Base-by-base conservation (phyloP, 2,329 filamentous ascomycete genomes). In the Pseudocercospora macadamiae region DNA sequence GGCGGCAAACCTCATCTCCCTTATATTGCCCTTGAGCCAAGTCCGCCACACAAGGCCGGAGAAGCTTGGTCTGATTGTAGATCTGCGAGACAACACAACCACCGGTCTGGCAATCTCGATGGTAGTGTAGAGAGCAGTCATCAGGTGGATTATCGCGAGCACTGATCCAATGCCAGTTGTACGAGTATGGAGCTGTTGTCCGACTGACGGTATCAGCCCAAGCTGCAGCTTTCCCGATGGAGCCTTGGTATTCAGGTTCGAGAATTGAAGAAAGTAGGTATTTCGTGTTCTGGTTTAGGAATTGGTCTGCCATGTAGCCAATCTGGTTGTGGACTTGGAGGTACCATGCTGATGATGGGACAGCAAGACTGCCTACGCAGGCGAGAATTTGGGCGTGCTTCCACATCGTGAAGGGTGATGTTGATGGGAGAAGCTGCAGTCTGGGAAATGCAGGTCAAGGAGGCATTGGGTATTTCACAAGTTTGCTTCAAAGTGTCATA, bases 131-230 rank as follows among this genome's bases (percentile, higher is more conserved):
- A 32, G 42, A 52, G 26, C 39, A 57, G 14, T 39, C 36, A n/a
- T 42, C 19, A n/a, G 45, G 39, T 32, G 28, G 30, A 25, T 68
- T 57, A 55, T 76, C 74, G 18, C 72, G 67, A 0, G 73, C 67
- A 49, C 75, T 73, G 52, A 77, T 75, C 72, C 73, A 77, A 54
- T 76, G 74, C 75, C 75, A 77, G 51, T 75, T 74, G 55, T 76
- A 76, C 9, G 72, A 75, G 57, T 73, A 76, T n/a, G 70, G 69
- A n/a, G 74, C 74, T 62, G 75, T 69, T 16, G 64, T 59, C 2
- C 72, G 75, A 44, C 76, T 74, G 2, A 74, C 73, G 18, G 65
- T 68, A 51, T 77, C 74, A 26, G 74, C 74, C 75, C 74, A 77
- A 28, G 45, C 23, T 9, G 74, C 74, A 34, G 75, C 74, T 74